phyloP scores from a whole-genome alignment of 805 yeast genomes.

The Ascoidea tarda region DNA sequence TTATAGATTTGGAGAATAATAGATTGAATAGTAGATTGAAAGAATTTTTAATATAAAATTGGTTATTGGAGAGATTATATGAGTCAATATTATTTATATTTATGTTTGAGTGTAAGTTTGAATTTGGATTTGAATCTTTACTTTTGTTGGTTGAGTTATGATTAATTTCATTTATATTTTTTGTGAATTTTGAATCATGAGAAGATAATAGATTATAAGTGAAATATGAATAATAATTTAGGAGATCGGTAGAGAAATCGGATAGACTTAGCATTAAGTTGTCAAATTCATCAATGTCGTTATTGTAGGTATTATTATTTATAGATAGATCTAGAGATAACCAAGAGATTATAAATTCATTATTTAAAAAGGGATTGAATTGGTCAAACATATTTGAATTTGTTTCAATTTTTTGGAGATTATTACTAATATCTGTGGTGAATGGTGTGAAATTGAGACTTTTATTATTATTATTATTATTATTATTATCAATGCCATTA shows the following conservation, averaged over 20 bases:
- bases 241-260: background rate
- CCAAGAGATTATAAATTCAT: slow-evolving; percentile 2
- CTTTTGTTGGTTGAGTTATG: too few relatives aligned
- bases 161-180: too few relatives aligned
- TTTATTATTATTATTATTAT: background rate
- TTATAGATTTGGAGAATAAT: too few relatives aligned
- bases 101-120: background rate
- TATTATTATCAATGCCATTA: background rate
- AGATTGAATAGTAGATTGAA: background rate
- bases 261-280: too few relatives aligned
- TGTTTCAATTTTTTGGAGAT: background rate
- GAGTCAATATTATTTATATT: slow-evolving; percentile 1
- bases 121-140: background rate
- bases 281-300: background rate
- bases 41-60: background rate
- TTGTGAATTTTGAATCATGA: background rate
- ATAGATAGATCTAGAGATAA: background rate
- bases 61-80: background rate
- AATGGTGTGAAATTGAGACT: background rate
- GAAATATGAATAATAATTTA: background rate
- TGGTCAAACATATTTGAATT: background rate
- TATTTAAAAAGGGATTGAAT: background rate
- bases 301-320: background rate
- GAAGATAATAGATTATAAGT: background rate
- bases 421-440: background rate